phyloP scores from a whole-genome alignment of 1,139 yeast genomes.

The Suhomyces choctaworum region DNA sequence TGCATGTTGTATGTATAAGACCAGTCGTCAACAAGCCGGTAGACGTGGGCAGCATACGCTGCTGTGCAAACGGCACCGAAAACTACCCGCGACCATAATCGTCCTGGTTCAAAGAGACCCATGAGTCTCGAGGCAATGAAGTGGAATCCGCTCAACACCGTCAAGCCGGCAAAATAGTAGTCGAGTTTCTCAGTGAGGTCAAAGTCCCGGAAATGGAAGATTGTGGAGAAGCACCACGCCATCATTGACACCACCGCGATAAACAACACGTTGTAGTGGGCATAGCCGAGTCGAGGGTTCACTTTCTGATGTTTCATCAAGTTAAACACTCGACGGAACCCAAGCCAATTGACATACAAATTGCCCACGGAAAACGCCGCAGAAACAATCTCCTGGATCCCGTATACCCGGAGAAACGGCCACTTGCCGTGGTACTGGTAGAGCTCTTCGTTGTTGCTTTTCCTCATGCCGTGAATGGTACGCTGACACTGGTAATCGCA shows the following conservation, averaged over 20 bases:
- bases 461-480: constrained; percentile 58
- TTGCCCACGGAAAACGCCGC: constrained; percentile 79
- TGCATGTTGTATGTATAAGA: constrained; percentile 93
- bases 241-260: constrained; percentile 66
- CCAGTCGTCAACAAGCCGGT: constrained; percentile 72
- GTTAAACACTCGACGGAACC: constrained; percentile 42
- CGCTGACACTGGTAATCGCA: constrained; percentile 95
- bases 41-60: constrained; percentile 63
- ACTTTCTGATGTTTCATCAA: constrained; percentile 14
- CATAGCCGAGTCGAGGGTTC: constrained; percentile 13
- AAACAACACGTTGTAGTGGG: constrained; percentile 36
- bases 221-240: constrained; percentile 86
- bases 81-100: constrained; percentile 24
- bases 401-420: constrained; percentile 79
- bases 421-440: constrained; percentile 96
- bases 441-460: constrained; percentile 47
- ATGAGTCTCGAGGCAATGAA: constrained; percentile 60
- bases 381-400: constrained; percentile 85
- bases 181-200: constrained; percentile 79
- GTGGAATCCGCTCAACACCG: constrained; percentile 78
- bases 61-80: constrained; percentile 46
- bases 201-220: constrained; percentile 87
- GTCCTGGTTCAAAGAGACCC: constrained; percentile 49
- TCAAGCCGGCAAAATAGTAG: constrained; percentile 89
- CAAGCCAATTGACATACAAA: constrained; percentile 69